Percentiles rank a stretch among this genome's conserved stretches.
These are phyloP conservation scores for Fusarium papillatum DNA, from an alignment of 2,329 filamentous ascomycete genomes.

Conservation along the genomic window DNA sequence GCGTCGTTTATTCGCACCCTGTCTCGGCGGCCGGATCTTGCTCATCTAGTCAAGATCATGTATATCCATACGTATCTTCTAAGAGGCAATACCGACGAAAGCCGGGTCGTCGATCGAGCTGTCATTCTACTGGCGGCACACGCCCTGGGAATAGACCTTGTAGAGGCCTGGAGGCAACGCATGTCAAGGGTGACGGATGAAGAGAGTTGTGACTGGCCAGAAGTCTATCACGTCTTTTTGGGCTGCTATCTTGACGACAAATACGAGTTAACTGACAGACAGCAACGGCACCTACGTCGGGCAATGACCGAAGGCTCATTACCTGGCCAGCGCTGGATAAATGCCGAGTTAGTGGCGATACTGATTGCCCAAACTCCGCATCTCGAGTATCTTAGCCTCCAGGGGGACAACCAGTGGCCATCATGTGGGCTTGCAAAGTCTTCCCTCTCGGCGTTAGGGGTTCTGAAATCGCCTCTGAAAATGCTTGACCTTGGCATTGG, in stretches of 20 bases:
- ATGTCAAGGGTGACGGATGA: neutral
- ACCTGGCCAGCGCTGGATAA: neutral
- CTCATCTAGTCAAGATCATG: neutral
- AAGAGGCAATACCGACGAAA: accelerated
- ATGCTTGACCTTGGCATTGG: neutral
- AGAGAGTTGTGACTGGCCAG: neutral
- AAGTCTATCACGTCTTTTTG: neutral
- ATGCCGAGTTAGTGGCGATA: neutral
- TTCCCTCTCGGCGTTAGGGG: neutral
- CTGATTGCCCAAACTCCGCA: constrained; percentile 5
- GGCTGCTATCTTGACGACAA: neutral
- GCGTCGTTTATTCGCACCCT: constrained; percentile 10
- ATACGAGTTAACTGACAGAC: neutral
- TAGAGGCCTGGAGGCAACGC: neutral
- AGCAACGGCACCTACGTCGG: neutral
- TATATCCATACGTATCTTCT: neutral
- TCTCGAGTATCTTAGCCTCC: neutral
- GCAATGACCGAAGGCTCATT: neutral
- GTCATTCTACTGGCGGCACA: neutral
- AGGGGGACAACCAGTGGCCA: neutral
- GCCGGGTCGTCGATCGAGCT: too few species aligned
- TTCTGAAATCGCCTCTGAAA: neutral
- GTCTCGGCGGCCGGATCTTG: neutral
- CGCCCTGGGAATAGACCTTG: neutral
- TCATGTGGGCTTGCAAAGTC: neutral